phyloP scores from a whole-genome alignment of 2,329 filamentous ascomycete genomes.

The Hypoxylon sp. region DNA sequence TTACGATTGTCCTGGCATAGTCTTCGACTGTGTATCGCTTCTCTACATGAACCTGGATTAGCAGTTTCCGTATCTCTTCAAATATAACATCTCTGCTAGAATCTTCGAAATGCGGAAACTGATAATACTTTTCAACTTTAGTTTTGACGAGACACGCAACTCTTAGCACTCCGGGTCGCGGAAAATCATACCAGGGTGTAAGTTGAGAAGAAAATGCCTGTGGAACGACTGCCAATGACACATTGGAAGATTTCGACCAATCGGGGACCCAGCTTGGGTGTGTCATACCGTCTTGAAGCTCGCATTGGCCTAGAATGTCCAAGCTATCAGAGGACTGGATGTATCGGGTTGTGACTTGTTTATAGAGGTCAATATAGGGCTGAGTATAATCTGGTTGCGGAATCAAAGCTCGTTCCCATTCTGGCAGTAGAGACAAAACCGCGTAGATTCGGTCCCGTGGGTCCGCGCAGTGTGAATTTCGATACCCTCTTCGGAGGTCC shows the following conservation, averaged over 20 bases:
- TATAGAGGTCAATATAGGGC: constrained; percentile 20
- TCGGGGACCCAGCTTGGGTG: constrained; percentile 37
- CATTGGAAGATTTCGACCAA: constrained; percentile 14
- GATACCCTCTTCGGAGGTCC: background rate
- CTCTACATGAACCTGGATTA: background rate
- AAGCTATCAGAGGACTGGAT: background rate
- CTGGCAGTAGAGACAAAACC: constrained; percentile 13
- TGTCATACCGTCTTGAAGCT: background rate
- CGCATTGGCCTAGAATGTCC: constrained; percentile 1
- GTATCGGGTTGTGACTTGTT: background rate
- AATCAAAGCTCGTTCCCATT: background rate
- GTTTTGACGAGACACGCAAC: constrained; percentile 8
- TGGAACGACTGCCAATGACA: too few relatives aligned
- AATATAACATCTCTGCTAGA: background rate
- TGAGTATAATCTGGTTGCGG: constrained; percentile 26
- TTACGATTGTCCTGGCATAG: background rate
- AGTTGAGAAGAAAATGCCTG: constrained; percentile 9
- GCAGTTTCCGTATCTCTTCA: constrained; percentile 1
- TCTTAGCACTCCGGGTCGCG: constrained; percentile 17
- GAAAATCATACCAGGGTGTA: background rate
- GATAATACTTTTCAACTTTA: constrained; percentile 2
- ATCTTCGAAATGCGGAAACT: background rate
- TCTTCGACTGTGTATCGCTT: background rate
- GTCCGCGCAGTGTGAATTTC: constrained; percentile 11
- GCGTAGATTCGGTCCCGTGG: constrained; percentile 31